Conservation (phyloP, 1,139 yeast genomes). For the Suhomyces wounanorum region DNA sequence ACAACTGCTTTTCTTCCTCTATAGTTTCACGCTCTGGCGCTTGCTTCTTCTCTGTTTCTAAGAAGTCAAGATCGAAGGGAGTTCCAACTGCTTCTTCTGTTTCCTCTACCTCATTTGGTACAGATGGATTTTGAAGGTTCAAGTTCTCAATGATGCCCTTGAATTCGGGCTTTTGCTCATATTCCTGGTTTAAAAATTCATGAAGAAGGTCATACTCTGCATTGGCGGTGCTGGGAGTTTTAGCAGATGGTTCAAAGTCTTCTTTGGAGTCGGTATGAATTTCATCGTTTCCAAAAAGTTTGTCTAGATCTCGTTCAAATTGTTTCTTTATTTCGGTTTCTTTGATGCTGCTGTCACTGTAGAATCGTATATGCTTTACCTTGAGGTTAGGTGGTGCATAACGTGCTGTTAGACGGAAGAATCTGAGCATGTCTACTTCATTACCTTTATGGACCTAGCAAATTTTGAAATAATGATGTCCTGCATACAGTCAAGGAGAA, state of each 20-base stretch:
- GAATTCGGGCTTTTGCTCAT: constrained; percentile 8
- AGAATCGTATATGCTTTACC: background rate
- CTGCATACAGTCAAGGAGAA: background rate
- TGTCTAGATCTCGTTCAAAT: constrained; percentile 3
- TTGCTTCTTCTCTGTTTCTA: constrained; percentile 11
- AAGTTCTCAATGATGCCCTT: constrained; percentile 10
- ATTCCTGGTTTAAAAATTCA: constrained; percentile 17
- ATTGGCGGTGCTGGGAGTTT: background rate
- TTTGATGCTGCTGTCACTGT: background rate
- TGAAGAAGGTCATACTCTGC: constrained; percentile 16
- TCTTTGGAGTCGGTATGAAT: background rate
- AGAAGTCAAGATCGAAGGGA: constrained; percentile 19
- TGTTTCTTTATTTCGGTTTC: background rate
- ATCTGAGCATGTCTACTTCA: background rate
- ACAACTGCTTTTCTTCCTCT: constrained; percentile 27
- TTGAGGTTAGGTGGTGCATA: background rate
- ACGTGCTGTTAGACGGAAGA: background rate
- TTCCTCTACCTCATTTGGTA: constrained; percentile 1
- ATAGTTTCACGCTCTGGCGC: constrained; percentile 15
- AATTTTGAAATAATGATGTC: background rate
- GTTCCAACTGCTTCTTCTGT: constrained; percentile 18
- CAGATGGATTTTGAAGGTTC: constrained; percentile 5
- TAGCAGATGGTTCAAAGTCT: background rate
- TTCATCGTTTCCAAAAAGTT: background rate
- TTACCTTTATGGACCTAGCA: background rate